Conservation (phyloP, 78 protist species). For the Dictyostelium brefeldianum region DNA sequence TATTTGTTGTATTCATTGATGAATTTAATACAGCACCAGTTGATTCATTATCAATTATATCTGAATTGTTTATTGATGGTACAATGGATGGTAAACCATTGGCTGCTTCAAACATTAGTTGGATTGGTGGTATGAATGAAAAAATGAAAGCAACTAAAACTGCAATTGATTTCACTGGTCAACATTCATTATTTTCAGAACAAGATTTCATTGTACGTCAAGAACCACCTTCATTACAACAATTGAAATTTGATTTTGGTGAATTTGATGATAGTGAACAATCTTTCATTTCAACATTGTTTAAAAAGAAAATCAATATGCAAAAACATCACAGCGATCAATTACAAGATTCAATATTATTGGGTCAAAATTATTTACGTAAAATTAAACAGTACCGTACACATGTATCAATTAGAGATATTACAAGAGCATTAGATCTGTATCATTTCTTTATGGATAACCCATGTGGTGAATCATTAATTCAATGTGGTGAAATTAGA, state of each 20-base stretch:
- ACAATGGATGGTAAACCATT: constrained; percentile 65
- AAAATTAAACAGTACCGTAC: constrained; percentile 18
- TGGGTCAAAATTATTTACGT: constrained; percentile 40
- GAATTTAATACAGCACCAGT: constrained; percentile 78
- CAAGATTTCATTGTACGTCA: constrained; percentile 51
- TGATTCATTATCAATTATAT: constrained; percentile 73
- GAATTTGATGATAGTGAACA: constrained; percentile 33
- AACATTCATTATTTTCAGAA: background rate
- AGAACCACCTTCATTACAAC: constrained; percentile 59
- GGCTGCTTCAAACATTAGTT: constrained; percentile 42
- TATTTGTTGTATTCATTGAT: constrained; percentile 80
- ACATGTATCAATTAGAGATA: constrained; percentile 79
- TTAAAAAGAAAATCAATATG: background rate
- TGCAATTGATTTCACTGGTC: constrained; percentile 18
- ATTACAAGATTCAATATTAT: background rate
- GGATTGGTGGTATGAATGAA: constrained; percentile 86
- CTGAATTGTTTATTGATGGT: constrained; percentile 84
- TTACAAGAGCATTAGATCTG: constrained; percentile 47
- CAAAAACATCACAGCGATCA: background rate
- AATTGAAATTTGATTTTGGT: constrained; percentile 57
- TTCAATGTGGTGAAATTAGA: background rate
- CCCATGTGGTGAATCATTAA: constrained; percentile 1
- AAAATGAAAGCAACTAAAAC: background rate
- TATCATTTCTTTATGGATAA: constrained; percentile 52
- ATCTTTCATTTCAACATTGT: constrained; percentile 18